Evolutionary conservation across 2,329 filamentous ascomycete species (phyloP).

Genomic region (Alternaria viburni): DNA sequence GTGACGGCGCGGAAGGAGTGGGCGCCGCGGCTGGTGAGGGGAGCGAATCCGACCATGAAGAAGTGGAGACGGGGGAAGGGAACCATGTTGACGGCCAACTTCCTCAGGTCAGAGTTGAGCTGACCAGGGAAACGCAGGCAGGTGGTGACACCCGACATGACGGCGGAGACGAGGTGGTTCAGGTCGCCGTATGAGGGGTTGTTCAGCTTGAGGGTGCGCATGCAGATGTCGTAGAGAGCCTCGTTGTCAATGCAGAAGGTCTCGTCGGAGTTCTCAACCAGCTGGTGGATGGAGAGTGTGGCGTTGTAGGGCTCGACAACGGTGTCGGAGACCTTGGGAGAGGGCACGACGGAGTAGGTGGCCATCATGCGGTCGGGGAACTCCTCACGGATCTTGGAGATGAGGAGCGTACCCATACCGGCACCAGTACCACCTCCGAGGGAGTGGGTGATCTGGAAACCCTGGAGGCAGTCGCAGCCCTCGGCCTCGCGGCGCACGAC

Average conservation of each 20-base stretch:
- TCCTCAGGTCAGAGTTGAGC: constrained; percentile 99
- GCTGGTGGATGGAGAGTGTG: constrained; percentile 97
- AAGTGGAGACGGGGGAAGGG: constrained; percentile 99
- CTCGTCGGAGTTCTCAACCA: constrained; percentile 99
- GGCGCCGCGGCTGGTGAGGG: constrained; percentile 89
- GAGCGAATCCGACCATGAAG: constrained; percentile 99
- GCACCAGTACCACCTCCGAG: constrained; percentile 99
- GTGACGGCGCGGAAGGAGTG: constrained; percentile 97
- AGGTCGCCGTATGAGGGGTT: constrained; percentile 99
- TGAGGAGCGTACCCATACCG: constrained; percentile 99
- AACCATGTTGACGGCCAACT: constrained; percentile 99
- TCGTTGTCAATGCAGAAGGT: constrained; percentile 99
- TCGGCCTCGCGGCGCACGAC: constrained; percentile 99
- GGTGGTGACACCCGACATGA: constrained; percentile 99
- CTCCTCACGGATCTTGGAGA: constrained; percentile 99
- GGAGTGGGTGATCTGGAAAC: constrained; percentile 99
- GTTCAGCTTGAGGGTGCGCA: constrained; percentile 98
- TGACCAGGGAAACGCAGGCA: constrained; percentile 99
- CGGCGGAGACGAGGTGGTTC: constrained; percentile 98
- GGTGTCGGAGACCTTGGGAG: constrained; percentile 99
- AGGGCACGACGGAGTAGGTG: constrained; percentile 98
- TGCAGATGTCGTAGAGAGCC: constrained; percentile 99
- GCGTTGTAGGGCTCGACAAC: constrained; percentile 99
- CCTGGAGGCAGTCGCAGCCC: constrained; percentile 98
- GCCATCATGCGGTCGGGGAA: constrained; percentile 99